These are phyloP conservation scores for Sistotremastrum suecicum DNA, from an alignment of 768 basidiomycete genomes.

Conservation along the genomic window DNA sequence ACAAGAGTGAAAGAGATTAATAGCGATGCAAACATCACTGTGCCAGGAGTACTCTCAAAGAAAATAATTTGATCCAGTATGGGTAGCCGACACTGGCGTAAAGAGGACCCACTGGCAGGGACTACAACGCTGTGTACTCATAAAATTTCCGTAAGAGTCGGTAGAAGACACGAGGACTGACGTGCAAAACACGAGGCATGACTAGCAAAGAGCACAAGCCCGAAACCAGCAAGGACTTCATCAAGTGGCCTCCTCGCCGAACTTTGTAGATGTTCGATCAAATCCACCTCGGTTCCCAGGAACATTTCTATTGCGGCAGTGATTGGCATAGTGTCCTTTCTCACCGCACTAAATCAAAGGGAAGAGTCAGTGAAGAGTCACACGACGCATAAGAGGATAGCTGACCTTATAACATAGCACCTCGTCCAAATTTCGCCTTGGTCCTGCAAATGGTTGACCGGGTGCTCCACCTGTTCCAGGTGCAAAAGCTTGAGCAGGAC, in stretches of 20 bases:
- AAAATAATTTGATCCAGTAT: too few relatives aligned
- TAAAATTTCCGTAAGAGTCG: too few relatives aligned
- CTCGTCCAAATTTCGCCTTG: conserved; percentile 65
- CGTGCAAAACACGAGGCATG: too few relatives aligned
- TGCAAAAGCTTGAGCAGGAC: conserved; percentile 17
- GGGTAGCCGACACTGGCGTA: too few relatives aligned
- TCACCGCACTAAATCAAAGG: conserved; percentile 55
- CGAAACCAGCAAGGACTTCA: too few relatives aligned
- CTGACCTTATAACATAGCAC: conserved; percentile 79
- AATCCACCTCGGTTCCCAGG: conserved; percentile 83
- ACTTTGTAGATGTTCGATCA: conserved; percentile 24
- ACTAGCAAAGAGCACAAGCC: too few relatives aligned
- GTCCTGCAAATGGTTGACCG: conserved; percentile 18
- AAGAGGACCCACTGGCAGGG: too few relatives aligned
- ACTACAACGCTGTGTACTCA: too few relatives aligned
- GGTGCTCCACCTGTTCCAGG: conserved; percentile 21
- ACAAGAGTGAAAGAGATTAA: too few relatives aligned
- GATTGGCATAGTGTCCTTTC: conserved; percentile 91
- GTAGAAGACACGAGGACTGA: too few relatives aligned
- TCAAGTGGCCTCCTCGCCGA: not conserved
- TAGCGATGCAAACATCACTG: too few relatives aligned
- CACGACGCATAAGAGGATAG: conserved; percentile 2
- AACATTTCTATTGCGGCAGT: conserved; percentile 81
- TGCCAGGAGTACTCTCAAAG: too few relatives aligned
- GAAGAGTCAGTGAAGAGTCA: conserved; percentile 1